Evolutionary conservation across 495 filamentous ascomycete genomes (phyloP), one percentile per base, ranked within the genome.

Genomic region (Penicillium longicatenatum): DNA sequence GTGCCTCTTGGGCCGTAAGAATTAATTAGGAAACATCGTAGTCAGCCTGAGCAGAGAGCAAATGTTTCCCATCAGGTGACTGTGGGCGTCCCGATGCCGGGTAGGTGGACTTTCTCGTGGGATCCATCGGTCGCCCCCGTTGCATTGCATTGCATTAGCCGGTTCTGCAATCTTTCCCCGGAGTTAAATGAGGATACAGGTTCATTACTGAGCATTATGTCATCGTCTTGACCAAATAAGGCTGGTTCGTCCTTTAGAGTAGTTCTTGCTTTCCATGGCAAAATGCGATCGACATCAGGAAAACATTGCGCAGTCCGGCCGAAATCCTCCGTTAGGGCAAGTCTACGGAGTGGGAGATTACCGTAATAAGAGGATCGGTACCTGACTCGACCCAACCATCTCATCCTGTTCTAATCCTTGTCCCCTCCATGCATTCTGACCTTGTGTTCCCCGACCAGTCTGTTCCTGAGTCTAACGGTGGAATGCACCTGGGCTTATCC

Each of bases 61-160:
- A 24, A 55, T 12, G 11, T 3, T 33, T 24, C 6, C 16, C 43
- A 47, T 47, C 68, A 68, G 63, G 68, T 70, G 68, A 70, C 63
- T 64, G 49, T 17, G 12, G 6, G 17, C 55, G 31, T 54, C 64
- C 60, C 65, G 59, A 63, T 45, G 42, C 55, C 55, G 59, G 53
- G 29, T 33, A n/a, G 39, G 49, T 54, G 49, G 47, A 50, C 52
- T 54, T 50, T 57, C 65, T 68, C 58, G 53, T 62, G 58, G 58
- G 55, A 61, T 61, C 63, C 59, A 59, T 57, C 63, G 48, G 60
- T 19, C 50, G 47, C 48, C 56, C 61, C 50, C 56, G 68, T 61
- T 61, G 65, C 62, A 68, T 68, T 66, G 65, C 65, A 66, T 66
- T 68, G 67, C 65, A 66, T 66, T 46, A 61, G 57, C 52, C 60